Evolutionary conservation across 164 flowering plant species (phyloP).

Genomic region (Santalum album): DNA sequence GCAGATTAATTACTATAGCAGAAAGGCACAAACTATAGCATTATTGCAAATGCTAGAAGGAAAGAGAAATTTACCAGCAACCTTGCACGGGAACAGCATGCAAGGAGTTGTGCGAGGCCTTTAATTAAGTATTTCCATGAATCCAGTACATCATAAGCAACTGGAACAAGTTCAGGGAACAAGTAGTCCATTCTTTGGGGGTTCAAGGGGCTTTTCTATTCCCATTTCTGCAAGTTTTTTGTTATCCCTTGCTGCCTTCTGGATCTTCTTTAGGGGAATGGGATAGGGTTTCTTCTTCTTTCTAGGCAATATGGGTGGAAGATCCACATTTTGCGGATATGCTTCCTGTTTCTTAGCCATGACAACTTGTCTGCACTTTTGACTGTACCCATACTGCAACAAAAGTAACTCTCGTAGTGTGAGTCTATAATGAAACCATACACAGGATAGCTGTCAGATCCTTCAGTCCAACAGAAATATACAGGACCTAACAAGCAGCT

Average conservation of each 20-base stretch:
- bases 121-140: conserved; percentile 77
- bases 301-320: conserved; percentile 64
- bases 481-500: background rate
- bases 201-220: conserved; percentile 73
- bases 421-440: background rate
- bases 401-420: background rate
- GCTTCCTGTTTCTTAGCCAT: conserved; percentile 16
- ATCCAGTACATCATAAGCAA: conserved; percentile 73
- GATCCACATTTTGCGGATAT: conserved; percentile 74
- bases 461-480: background rate
- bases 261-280: conserved; percentile 64
- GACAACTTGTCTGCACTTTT: conserved; percentile 7
- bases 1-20: background rate
- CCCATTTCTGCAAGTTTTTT: conserved; percentile 76
- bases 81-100: conserved; percentile 84
- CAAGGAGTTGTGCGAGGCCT: conserved; percentile 76
- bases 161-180: conserved; percentile 74
- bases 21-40: background rate
- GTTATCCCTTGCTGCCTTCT: conserved; percentile 47
- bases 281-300: conserved; percentile 87
- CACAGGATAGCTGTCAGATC: background rate
- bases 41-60: background rate
- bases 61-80: conserved; percentile 53
- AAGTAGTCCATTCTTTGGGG: conserved; percentile 85
- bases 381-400: conserved; percentile 11